phyloP scores from a whole-genome alignment of 345 rosid genomes.

The Aethionema arabicum region DNA sequence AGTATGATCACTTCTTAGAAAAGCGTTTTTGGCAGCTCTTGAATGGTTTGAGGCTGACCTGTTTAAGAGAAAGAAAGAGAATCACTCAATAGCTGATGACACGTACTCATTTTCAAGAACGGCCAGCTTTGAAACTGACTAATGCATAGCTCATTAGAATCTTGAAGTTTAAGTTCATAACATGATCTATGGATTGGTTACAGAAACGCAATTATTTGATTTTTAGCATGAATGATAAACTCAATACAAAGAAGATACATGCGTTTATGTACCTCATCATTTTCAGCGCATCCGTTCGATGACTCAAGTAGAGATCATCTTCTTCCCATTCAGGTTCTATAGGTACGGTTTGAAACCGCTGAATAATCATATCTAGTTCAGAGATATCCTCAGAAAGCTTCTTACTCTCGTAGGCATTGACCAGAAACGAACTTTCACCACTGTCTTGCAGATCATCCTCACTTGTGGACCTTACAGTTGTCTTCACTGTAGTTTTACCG shows the following conservation, averaged over 20 bases:
- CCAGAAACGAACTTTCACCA: constrained; percentile 13
- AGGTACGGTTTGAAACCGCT: constrained; percentile 50
- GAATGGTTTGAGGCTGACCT: constrained; percentile 87
- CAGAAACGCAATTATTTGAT: background rate
- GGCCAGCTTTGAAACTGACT: constrained; percentile 6
- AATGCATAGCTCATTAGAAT: background rate
- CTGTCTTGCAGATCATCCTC: constrained; percentile 28
- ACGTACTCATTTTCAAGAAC: background rate
- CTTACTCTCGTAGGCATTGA: constrained; percentile 19
- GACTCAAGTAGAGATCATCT: constrained; percentile 68
- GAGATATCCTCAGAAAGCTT: constrained; percentile 38
- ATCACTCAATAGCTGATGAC: constrained; percentile 16
- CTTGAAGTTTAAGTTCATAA: background rate
- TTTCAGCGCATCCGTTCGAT: constrained; percentile 69
- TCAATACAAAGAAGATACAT: constrained; percentile 6
- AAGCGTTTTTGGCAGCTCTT: constrained; percentile 77
- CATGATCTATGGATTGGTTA: constrained; percentile 6
- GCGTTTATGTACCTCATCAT: constrained; percentile 64
- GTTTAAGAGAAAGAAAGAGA: constrained; percentile 22
- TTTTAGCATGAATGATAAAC: background rate
- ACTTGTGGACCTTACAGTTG: constrained; percentile 36
- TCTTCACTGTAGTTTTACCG: constrained; percentile 32
- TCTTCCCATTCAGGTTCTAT: constrained; percentile 91
- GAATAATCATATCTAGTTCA: constrained; percentile 43
- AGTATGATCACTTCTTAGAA: constrained; percentile 68